Evolutionary conservation across 2,329 filamentous ascomycete species (phyloP), one percentile per base, ranked within the genome.

Genomic region (Albifimbria verrucaria): DNA sequence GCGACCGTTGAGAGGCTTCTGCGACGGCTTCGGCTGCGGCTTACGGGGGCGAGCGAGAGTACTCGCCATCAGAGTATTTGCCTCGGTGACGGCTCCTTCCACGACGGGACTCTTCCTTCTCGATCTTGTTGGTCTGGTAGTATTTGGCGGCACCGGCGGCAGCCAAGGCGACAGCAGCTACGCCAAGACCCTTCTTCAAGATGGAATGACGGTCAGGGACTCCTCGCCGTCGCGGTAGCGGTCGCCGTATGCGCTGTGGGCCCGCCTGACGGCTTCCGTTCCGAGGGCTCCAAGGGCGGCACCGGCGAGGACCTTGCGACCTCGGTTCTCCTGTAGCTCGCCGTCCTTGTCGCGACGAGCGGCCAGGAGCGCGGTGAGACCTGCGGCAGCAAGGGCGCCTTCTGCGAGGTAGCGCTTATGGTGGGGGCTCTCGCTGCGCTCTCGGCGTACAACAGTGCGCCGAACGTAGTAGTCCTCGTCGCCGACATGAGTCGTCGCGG

Each of bases 131-230:
- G 59, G 79, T 77, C 57, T 85, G 79, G 64, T 82, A 80, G 62
- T 85, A 86, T 63, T 86, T 86, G 56, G 82, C 78, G 5, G 83
- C 83, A n/a, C 83, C 84, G 3, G 83, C 83, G 20, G 85, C 81
- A 7, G 83, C 84, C 22, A 87, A 73, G 17, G 83, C 83, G 21
- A 84, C 82, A 10, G 83, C 83, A 9, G 84, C 84, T 42, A 86
- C 75, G 26, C 83, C 84, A 21, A 87, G 71, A 21, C 82, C 83
- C 2, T 81, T 85, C 66, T 84, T 84, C 51, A 87, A 71, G 48
- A 77, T 77, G 42, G 74, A 77, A 39, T 74, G 71, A 48, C 72
- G 69, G 41, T 76, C 68, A 12, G 69, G 12, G 70, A 74, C 17
- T 68, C 69, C 20, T 66, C 64, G 5, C 68, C 68, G 12, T 75